Conservation (phyloP, 306 rosid genomes). For the Fagus sylvatica region DNA sequence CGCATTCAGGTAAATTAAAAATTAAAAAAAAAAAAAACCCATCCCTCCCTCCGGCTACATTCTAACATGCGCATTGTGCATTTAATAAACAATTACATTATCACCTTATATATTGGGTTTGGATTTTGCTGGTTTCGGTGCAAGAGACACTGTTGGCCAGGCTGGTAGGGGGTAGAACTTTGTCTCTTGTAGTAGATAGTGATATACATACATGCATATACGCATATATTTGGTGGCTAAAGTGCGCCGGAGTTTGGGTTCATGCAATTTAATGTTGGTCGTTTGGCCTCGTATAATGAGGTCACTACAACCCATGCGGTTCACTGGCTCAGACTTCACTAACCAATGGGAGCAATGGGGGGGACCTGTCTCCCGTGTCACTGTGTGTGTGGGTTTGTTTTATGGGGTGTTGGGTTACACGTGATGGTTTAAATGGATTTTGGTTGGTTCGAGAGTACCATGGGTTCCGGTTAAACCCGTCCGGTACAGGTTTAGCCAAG, state of each 20-base stretch:
- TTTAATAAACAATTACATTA: neutral
- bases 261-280: slow-evolving; percentile 33
- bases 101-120: neutral
- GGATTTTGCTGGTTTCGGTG: slow-evolving; percentile 23
- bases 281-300: neutral
- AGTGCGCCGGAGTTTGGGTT: slow-evolving; percentile 18
- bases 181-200: neutral
- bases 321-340: neutral
- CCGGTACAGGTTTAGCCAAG: slow-evolving; percentile 16
- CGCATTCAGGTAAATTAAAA: slow-evolving; percentile 76
- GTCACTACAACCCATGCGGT: slow-evolving; percentile 1
- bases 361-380: slow-evolving; percentile 12
- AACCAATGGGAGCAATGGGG: slow-evolving; percentile 21
- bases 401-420: slow-evolving; percentile 10
- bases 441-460: slow-evolving; percentile 10
- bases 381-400: neutral
- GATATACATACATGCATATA: neutral
- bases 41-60: neutral
- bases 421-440: slow-evolving; percentile 27
- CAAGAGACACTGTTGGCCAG: slow-evolving; percentile 38
- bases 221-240: slow-evolving; percentile 3
- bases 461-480: slow-evolving; percentile 5
- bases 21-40: too few relatives aligned
- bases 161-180: slow-evolving; percentile 8
- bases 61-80: slow-evolving; percentile 21